Evolutionary conservation across 1,284 basidiomycete species (phyloP), one percentile per base, ranked within the genome.

Genomic region (Erythrobasidium hasegawianum): DNA sequence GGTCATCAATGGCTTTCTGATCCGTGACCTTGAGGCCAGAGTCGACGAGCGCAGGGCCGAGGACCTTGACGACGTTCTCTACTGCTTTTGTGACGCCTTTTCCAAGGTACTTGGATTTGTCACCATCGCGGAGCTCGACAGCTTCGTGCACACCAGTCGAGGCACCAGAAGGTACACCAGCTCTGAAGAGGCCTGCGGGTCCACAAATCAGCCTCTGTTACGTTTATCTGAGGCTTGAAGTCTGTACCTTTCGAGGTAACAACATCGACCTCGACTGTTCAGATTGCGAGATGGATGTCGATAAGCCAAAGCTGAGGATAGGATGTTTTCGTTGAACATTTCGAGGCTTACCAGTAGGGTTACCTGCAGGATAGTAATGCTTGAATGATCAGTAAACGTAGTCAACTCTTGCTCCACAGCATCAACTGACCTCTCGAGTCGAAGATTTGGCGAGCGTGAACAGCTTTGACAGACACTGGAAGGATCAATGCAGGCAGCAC

Each of bases 101-200:
- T 79, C 96, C 96, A 76, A 97, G 85, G 79, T 97, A 99, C 75
- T 84, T 84, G 75, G 81, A 81, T 81, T 95, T 95, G 83, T 94
- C 95, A 71, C 88, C 89, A 81, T 99, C 96, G 74, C 96, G 91
- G 78, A 98, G 88, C 82, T 99, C 96, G 72, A 96, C 91, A 72
- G 96, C 96, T 81, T 99, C 96, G 81, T 98, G 92, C 74, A 92
- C 83, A 83, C 96, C 96, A 67, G 95, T 98, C 69, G 95, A 98
- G 57, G 96, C 96, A 79, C 96, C 96, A 67, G 94, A 97, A 65
- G 96, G 96, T 53, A 98, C 96, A 71, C 91, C 86, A 71, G 92
- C 90, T 72, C 91, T 88, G 88, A 88, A 98, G 74, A 87, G 87
- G 72, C 95, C 94, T 95, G 71, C n/a, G n/a, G n/a, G n/a, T n/a